These are phyloP conservation scores for Picea sitchensis DNA, from an alignment of 75 land plant genomes.

Conservation along the genomic window DNA sequence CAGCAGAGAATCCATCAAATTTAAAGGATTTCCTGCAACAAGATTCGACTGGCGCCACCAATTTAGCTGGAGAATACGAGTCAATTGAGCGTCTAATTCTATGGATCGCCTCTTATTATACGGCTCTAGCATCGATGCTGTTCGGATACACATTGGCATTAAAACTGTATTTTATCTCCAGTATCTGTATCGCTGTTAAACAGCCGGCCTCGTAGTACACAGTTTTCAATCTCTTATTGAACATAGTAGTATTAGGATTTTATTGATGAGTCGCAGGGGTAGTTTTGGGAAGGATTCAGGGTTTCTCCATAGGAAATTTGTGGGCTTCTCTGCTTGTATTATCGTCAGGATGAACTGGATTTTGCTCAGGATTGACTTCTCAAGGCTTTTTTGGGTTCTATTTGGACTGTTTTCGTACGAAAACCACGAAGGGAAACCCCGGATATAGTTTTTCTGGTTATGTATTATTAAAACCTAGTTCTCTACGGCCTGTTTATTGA, in stretches of 20 bases:
- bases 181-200: not conserved
- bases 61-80: not conserved
- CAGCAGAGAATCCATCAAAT: conserved; percentile 3
- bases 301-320: not conserved
- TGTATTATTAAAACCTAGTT: not conserved
- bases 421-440: conserved; percentile 62
- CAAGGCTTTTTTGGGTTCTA: conserved; percentile 59
- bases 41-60: not conserved
- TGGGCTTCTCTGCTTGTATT: conserved; percentile 16
- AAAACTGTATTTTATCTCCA: not conserved
- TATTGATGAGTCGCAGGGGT: not conserved
- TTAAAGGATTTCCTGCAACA: not conserved
- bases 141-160: not conserved
- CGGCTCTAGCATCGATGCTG: not conserved
- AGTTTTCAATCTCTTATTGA: not conserved
- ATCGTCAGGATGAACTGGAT: conserved; percentile 49
- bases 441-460: conserved; percentile 26
- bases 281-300: not conserved
- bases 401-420: conserved; percentile 62
- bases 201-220: not conserved
- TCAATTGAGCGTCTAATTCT: not conserved
- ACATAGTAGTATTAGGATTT: not conserved
- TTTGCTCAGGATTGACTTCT: conserved; percentile 56
- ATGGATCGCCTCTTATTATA: not conserved
- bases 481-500: not conserved